Evolutionary conservation across 805 yeast species (phyloP).

Genomic region (Novakomyces olei): DNA sequence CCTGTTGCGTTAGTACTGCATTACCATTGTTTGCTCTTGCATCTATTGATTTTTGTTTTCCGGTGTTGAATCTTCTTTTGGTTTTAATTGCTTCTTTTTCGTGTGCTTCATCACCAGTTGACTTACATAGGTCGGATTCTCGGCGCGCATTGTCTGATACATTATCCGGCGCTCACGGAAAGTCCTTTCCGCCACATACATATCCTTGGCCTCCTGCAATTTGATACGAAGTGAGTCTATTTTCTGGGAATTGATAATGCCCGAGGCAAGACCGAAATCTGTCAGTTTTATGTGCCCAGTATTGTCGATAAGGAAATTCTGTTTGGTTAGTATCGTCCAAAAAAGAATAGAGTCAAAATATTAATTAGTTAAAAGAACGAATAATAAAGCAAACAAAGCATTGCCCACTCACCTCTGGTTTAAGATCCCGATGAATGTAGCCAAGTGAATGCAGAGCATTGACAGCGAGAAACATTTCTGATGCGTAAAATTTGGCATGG

Average conservation of each 20-base stretch:
- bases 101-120: too few relatives aligned
- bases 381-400: too few relatives aligned
- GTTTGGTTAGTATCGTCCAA: too few relatives aligned
- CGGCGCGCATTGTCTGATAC: conserved; percentile 49
- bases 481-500: conserved; percentile 83
- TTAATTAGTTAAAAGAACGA: too few relatives aligned
- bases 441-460: conserved; percentile 87
- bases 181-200: conserved; percentile 42
- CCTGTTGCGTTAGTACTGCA: too few relatives aligned
- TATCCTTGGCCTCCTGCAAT: conserved; percentile 49
- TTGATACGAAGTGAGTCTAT: conserved; percentile 75
- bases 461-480: conserved; percentile 91
- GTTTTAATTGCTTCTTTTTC: too few relatives aligned
- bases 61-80: too few relatives aligned
- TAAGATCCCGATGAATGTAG: conserved; percentile 87
- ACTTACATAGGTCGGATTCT: conserved; percentile 59
- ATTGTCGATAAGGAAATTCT: conserved; percentile 68
- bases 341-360: too few relatives aligned
- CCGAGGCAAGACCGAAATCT: conserved; percentile 94
- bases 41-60: too few relatives aligned
- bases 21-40: too few relatives aligned
- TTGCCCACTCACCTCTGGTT: too few relatives aligned
- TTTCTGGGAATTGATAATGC: conserved; percentile 76
- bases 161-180: conserved; percentile 70
- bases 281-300: conserved; percentile 84